Evolutionary conservation across 805 yeast species (phyloP), one percentile per base, ranked within the genome.

Genomic region (Ogataea paraovalis): DNA sequence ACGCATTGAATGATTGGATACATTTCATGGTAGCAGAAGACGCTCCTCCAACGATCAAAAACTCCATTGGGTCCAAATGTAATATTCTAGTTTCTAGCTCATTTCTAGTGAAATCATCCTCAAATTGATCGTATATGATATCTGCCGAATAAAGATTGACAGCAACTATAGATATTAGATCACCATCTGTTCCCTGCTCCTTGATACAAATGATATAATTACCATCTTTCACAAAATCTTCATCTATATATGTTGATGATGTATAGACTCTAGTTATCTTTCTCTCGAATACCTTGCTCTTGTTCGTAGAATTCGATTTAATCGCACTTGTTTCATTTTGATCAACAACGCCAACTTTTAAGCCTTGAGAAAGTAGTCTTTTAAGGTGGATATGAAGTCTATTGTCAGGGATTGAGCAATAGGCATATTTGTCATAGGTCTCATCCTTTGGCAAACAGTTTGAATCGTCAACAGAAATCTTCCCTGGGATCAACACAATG

Each of bases 311-410:
- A 27, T 64, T 65, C 5, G 77, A 73, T 58, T 87, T 87, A 13
- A 87, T 71, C 0, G 89, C 88, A 2, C 89, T 83, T 0, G 92
- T 80, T 60, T 92, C 97, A 4, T 79, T 60, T 60, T 94, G 98
- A 58, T 85, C 84, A 0, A 91, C 94, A 2, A 94, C 80, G 0
- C 95, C 98, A 3, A 94, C 88, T 61, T 86, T 91, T 49, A 79
- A 69, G 0, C 97, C 96, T 46, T 71, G 72, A 36, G 76, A 78
- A 3, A 94, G 72, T 16, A 92, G 68, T 49, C 92, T 73, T 61
- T 85, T 86, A 33, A 91, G 67, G 62, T 92, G 92, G 27, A 85
- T 74, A 54, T 85, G 85, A 13, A 94, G 70, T 49, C 94, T 70
- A 25, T 71, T 78, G 44, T 85, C 86, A 1, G 97, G 98, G 30